phyloP scores from a whole-genome alignment of 2,329 filamentous ascomycete genomes.

The Curvularia eragrostidis region DNA sequence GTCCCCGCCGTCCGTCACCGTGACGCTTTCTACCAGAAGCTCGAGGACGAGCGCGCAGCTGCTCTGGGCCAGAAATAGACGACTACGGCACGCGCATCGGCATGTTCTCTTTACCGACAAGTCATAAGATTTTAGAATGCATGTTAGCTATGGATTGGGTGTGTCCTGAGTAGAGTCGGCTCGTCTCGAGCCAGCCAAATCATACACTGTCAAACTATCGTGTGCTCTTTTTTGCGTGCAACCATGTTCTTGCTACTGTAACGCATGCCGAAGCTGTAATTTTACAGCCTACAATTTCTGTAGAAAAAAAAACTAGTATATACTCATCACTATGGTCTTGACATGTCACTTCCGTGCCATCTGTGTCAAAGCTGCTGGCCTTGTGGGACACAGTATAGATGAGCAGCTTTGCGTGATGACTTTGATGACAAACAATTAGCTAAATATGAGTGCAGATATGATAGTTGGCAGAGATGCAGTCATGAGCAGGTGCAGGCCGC shows the following conservation, averaged over 20 bases:
- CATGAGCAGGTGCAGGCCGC: background rate
- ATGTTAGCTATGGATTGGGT: constrained; percentile 34
- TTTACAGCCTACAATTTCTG: background rate
- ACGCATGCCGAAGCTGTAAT: background rate
- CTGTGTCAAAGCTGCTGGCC: background rate
- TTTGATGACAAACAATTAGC: background rate
- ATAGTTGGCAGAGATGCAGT: background rate
- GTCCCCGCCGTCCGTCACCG: constrained; percentile 68
- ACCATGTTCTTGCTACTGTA: background rate
- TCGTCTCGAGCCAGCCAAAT: constrained; percentile 31
- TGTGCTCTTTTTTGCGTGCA: background rate
- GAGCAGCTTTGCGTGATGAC: background rate
- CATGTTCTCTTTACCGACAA: constrained; percentile 39
- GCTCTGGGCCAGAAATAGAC: constrained; percentile 50
- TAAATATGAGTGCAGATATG: too few species aligned
- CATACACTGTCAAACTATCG: constrained; percentile 11
- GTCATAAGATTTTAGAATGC: constrained; percentile 34
- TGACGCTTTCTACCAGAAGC: constrained; percentile 68
- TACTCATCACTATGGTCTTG: background rate
- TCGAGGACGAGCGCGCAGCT: constrained; percentile 66
- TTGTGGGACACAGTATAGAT: background rate
- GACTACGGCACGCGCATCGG: constrained; percentile 21
- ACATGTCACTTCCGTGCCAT: too few species aligned
- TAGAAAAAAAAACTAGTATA: background rate
- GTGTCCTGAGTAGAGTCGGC: constrained; percentile 43